Evolutionary conservation across 1,139 yeast species (phyloP).

Genomic region (Yamadazyma sp.): DNA sequence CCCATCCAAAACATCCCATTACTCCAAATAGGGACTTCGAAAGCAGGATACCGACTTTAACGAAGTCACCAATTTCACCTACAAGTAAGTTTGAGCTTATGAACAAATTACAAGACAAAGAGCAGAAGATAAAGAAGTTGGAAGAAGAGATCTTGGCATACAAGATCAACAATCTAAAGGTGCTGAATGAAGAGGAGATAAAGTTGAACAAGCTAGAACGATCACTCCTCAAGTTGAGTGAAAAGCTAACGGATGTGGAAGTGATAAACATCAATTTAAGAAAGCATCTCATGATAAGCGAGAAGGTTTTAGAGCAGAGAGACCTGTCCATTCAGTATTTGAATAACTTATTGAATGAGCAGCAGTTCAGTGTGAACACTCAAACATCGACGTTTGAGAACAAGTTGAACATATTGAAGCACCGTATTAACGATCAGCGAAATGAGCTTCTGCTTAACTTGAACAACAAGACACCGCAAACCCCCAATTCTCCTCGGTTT

Average conservation of each 20-base stretch:
- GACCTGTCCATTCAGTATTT: conserved; percentile 59
- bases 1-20: background rate
- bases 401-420: conserved; percentile 30
- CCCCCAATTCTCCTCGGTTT: background rate
- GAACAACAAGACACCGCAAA: background rate
- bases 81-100: conserved; percentile 11
- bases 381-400: conserved; percentile 58
- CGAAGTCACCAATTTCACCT: conserved; percentile 11
- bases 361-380: conserved; percentile 47
- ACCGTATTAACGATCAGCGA: conserved; percentile 10
- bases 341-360: conserved; percentile 51
- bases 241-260: conserved; percentile 42
- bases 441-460: conserved; percentile 3
- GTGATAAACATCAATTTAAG: conserved; percentile 38
- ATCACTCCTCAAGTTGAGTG: conserved; percentile 36
- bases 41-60: conserved; percentile 12
- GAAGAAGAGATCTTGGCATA: conserved; percentile 37
- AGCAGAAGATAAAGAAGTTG: conserved; percentile 35
- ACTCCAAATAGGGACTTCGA: conserved; percentile 13
- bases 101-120: conserved; percentile 35
- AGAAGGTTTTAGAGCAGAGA: conserved; percentile 59
- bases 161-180: conserved; percentile 35
- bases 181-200: conserved; percentile 49
- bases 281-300: conserved; percentile 51
- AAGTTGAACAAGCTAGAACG: conserved; percentile 39